Base-by-base conservation (phyloP, 176 grass and related monocot genomes). In the Hordeum vulgare region DNA sequence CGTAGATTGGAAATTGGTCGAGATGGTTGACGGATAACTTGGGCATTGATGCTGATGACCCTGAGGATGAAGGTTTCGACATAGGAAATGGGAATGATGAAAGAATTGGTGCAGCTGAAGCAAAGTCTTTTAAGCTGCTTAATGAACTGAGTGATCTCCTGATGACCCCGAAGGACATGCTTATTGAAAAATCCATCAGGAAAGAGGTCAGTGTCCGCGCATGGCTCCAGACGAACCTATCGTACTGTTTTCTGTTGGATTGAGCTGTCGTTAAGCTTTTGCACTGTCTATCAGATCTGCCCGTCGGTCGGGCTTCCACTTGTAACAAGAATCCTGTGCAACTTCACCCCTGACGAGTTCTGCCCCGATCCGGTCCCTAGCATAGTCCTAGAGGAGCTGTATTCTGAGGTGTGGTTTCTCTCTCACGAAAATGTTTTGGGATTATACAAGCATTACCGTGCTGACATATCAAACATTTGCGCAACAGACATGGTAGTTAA, bases 101-200 rank as follows among this genome's bases (percentile, higher is more conserved):
- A 80, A 85, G 80, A 79, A 81, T 54, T 25, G 60, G 57, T 27
- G 34, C 11, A 37, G 33, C 49, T 70, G 54, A 89, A 80, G 69
- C 80, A 11, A 92, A 83, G 58, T 89, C 88, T 35, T 96, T 99
- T 84, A 58, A 63, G 80, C 81, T 94, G 41, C 93, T 99, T 45
- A 95, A 93, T 79, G 89, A 99, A 85, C 80, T 99, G 79, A 96
- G 96, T 75, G 91, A 99, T 88, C 91, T 99, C 67, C 77, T 99
- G 66, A 99, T 99, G 96, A 91, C 96, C 73, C 96, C 96, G 0
- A 99, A 99, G 90, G 96, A 99, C 80, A 91, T 99, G 96, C 91
- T 99, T 89, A 57, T 92, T 20, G 93, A 99, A 34, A 81, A 81
- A 49, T 77, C 85, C 64, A 76, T 96, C 74, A 91, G 96, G 40